A percentile compares a stretch with the other conserved stretches of the same genome.
Evolutionary conservation across 1,139 yeast genomes (phyloP).

Genomic region (Geotrichum klebahnii): DNA sequence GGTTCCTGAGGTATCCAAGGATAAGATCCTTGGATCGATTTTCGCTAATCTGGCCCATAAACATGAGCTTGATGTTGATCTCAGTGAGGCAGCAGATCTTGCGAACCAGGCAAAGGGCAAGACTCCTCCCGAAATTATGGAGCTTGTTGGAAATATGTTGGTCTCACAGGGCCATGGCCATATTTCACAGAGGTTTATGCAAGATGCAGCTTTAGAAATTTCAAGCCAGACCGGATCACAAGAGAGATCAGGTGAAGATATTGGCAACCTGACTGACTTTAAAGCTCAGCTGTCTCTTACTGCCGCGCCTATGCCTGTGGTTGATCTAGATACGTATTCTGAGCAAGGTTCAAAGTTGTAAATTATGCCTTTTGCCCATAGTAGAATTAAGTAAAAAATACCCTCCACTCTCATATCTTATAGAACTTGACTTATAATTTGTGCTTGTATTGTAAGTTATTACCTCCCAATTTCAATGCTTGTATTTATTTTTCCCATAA

Average conservation of each 20-base stretch:
- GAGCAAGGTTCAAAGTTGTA: constrained; percentile 35
- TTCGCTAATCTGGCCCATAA: constrained; percentile 57
- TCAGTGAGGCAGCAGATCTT: constrained; percentile 28
- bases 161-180: constrained; percentile 22
- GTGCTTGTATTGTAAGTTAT: background rate
- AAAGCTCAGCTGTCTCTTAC: constrained; percentile 34
- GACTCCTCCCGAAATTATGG: constrained; percentile 20
- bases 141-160: constrained; percentile 17
- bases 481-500: too few relatives aligned
- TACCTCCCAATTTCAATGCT: too few relatives aligned
- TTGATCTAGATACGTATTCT: constrained; percentile 32
- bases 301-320: constrained; percentile 38
- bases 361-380: background rate
- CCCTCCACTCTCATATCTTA: background rate
- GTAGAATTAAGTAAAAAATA: too few relatives aligned
- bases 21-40: constrained; percentile 26
- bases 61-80: constrained; percentile 52
- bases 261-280: constrained; percentile 32
- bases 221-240: constrained; percentile 25
- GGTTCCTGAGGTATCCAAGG: constrained; percentile 30
- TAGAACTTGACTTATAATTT: background rate
- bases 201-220: constrained; percentile 22
- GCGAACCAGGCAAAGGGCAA: constrained; percentile 24
- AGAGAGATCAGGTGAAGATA: constrained; percentile 23
- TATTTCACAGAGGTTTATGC: constrained; percentile 23